Evolutionary conservation across 176 grass and related monocot species (phyloP).

Genomic region (Thalia dealbata): DNA sequence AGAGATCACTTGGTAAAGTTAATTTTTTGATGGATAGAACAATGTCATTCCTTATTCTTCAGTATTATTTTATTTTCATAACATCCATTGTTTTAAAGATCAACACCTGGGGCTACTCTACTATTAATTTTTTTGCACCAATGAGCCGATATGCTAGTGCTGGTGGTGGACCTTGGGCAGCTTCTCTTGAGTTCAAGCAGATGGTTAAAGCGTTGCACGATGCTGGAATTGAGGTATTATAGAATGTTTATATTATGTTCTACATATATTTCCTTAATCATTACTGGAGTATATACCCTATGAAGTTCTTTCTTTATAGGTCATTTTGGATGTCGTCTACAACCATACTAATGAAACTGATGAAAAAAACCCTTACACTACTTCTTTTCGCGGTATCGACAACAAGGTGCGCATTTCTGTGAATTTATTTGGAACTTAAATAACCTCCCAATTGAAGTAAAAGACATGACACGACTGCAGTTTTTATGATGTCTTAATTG

Average conservation of each 20-base stretch:
- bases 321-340: conserved; percentile 97
- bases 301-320: conserved; percentile 30
- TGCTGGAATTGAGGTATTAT: conserved; percentile 80
- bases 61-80: conserved; percentile 12
- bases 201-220: conserved; percentile 97
- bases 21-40: no score
- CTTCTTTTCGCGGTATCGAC: conserved; percentile 94
- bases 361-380: conserved; percentile 70
- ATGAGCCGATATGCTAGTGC: conserved; percentile 98
- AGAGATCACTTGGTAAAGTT: conserved; percentile 89
- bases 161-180: conserved; percentile 76
- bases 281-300: conserved; percentile 5
- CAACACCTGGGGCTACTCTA: conserved; percentile 99
- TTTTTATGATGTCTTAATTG: no score
- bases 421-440: no score
- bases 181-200: conserved; percentile 80
- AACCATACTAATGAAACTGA: conserved; percentile 97
- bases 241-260: neutral
- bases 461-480: no score
- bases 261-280: conserved; percentile 1
- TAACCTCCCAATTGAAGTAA: no score
- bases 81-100: conserved; percentile 42
- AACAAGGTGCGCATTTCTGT: conserved; percentile 40
- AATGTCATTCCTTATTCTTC: neutral
- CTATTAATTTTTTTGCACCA: conserved; percentile 97